Evolutionary conservation across 192 early-diverging fungal species (phyloP).

Genomic region (Dissophora globulifera): DNA sequence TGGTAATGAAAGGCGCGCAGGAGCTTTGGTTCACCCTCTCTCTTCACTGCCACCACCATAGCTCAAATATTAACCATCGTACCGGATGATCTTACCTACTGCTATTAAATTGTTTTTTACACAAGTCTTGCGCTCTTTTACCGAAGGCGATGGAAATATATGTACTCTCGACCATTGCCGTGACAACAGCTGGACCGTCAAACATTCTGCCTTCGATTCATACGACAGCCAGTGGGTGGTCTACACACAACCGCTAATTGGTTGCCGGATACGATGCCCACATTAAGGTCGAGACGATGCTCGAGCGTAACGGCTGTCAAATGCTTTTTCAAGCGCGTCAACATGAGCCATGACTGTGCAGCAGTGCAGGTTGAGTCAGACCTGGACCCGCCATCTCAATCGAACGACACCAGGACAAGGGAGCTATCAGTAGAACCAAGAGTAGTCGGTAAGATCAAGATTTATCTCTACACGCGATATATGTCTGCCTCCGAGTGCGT

Average conservation of each 20-base stretch:
- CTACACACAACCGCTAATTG: slow-evolving; percentile 43
- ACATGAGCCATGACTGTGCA: slow-evolving; percentile 46
- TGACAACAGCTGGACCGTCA: slow-evolving; percentile 6
- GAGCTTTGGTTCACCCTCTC: neutral
- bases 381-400: no score
- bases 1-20: neutral
- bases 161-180: slow-evolving; percentile 31
- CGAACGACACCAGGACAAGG: neutral
- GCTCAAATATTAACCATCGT: neutral
- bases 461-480: slow-evolving; percentile 12
- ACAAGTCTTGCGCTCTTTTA: neutral
- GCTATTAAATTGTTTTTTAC: slow-evolving; percentile 1
- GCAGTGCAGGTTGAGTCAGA: neutral
- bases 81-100: no score
- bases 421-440: neutral
- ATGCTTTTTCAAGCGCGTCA: slow-evolving; percentile 54
- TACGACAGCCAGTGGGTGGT: slow-evolving; percentile 49
- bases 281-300: slow-evolving; percentile 53
- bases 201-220: neutral
- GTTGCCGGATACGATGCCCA: slow-evolving; percentile 44
- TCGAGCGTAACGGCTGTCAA: slow-evolving; percentile 29
- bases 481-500: slow-evolving; percentile 38
- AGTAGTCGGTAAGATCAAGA: slow-evolving; percentile 5
- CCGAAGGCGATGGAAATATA: slow-evolving; percentile 13
- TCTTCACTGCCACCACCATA: neutral